A percentile compares a stretch with the other conserved stretches of the same genome.
phyloP scores from a whole-genome alignment of 768 basidiomycete genomes.

The Podaxis sp. region DNA sequence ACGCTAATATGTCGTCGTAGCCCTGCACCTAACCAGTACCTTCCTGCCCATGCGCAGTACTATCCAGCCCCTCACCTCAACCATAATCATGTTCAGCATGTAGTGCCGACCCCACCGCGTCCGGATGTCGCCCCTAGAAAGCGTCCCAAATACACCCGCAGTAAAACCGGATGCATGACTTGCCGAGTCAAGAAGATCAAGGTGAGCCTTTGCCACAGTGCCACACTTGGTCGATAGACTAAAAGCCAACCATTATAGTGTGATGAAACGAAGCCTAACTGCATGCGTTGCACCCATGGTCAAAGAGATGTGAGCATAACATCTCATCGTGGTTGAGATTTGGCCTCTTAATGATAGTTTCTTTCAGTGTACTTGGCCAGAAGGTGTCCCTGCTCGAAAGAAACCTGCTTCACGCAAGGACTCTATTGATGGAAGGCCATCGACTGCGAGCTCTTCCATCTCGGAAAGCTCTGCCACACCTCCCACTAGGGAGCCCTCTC shows the following conservation, averaged over 20 bases:
- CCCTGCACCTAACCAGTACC: slow-evolving; percentile 40
- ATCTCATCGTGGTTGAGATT: slow-evolving; percentile 3
- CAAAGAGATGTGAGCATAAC: slow-evolving; percentile 68
- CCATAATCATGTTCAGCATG: slow-evolving; percentile 34
- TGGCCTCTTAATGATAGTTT: slow-evolving; percentile 11
- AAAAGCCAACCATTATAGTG: slow-evolving; percentile 48
- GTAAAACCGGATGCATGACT: slow-evolving; percentile 92
- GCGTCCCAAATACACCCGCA: slow-evolving; percentile 90
- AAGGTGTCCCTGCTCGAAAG: slow-evolving; percentile 72
- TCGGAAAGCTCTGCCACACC: slow-evolving; percentile 69
- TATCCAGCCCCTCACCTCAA: slow-evolving; percentile 36
- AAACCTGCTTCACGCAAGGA: slow-evolving; percentile 61
- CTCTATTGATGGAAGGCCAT: slow-evolving; percentile 61
- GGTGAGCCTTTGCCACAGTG: slow-evolving; percentile 41
- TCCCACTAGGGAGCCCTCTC: slow-evolving; percentile 65
- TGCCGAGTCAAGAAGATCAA: slow-evolving; percentile 96
- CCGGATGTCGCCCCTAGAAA: slow-evolving; percentile 60
- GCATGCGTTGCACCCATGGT: slow-evolving; percentile 83
- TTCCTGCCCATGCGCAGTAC: slow-evolving; percentile 39
- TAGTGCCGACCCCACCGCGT: slow-evolving; percentile 43
- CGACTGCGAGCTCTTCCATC: slow-evolving; percentile 73
- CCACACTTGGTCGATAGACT: slow-evolving; percentile 4
- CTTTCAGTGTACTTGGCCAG: slow-evolving; percentile 79
- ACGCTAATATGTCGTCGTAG: slow-evolving; percentile 28
- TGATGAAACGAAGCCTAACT: slow-evolving; percentile 87